A percentile compares a stretch with the other conserved stretches of the same genome.
phyloP scores from a whole-genome alignment of 192 early-diverging fungal species.

The Umbelopsis sp. region DNA sequence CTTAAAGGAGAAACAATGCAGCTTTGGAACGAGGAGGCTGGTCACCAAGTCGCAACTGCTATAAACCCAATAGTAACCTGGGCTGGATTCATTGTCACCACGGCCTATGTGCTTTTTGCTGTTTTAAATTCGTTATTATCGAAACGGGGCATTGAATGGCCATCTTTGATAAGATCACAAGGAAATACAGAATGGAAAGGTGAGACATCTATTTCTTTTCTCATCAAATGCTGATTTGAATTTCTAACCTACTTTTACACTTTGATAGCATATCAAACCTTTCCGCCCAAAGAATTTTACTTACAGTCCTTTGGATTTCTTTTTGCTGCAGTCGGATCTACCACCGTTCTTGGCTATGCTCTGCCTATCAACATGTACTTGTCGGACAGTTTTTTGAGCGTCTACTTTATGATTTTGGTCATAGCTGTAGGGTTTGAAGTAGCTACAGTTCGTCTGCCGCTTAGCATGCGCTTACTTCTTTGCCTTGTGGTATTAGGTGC shows the following conservation, averaged over 20 bases:
- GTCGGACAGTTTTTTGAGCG: neutral
- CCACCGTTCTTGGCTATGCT: neutral
- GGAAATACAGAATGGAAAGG: conserved; percentile 1
- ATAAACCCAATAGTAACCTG: neutral
- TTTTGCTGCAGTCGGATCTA: neutral
- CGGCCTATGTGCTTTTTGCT: neutral
- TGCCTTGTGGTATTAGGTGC: neutral
- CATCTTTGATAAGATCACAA: neutral
- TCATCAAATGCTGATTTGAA: neutral
- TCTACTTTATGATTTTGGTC: neutral
- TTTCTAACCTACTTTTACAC: neutral
- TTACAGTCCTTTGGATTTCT: conserved; percentile 1
- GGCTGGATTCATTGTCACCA: neutral
- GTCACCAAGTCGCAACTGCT: neutral
- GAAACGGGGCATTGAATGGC: neutral
- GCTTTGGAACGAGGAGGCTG: neutral
- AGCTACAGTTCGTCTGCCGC: neutral
- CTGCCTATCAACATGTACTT: neutral
- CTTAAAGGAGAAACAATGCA: neutral
- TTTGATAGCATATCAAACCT: neutral
- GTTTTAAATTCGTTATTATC: neutral
- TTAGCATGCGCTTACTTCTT: neutral
- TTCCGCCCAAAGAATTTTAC: conserved; percentile 10
- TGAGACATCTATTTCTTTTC: neutral
- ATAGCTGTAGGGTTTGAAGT: neutral